Evolutionary conservation across 306 rosid genomes (phyloP), one percentile per base, ranked within the genome.

Genomic region (Corylus heterophylla): DNA sequence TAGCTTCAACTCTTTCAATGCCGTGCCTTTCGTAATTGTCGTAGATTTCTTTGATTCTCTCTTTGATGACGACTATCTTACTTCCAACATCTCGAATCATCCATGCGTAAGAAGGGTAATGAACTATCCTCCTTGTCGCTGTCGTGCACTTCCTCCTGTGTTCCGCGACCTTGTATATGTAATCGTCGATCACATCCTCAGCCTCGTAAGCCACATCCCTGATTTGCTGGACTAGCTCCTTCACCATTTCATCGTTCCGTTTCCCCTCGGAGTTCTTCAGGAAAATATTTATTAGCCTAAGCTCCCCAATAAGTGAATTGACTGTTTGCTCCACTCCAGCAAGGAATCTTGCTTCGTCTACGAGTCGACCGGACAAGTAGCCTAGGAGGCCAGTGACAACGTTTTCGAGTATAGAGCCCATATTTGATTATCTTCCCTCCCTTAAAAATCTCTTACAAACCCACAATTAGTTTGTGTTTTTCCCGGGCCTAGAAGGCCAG

Each of bases 21-120:
- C 13, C 13, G 37, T 25, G 3, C 14, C 0, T 20, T 25, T 25
- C 12, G 6, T 5, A 0, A 9, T 3, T 0, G 0, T 59, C 0
- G 12, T 3, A 11, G 12, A 59, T 59, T 59, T 59, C 2, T 5
- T 59, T 4, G 17, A 59, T 59, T 25, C 0, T 20, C 8, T 11
- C 5, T 0, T 59, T 59, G 17, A 25, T 9, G 3, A 8, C 35
- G 2, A 3, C 67, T 25, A 59, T 59, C 1, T 59, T 4, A 2
- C 10, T 0, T 25, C 7, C 3, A 1, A 27, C 16, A 17, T 59
- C 17, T 0, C 4, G 67, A 59, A 11, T 7, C 7, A 14, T 52
- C n/a, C 3, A 3, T 52, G 45, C 7, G 45, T 42, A 0, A 42
- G 45, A 42, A 42, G 56, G n/a, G 6, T 0, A 0, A 12, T 2